phyloP scores from a whole-genome alignment of 179 eudicot species.

The Drosera spatulata region DNA sequence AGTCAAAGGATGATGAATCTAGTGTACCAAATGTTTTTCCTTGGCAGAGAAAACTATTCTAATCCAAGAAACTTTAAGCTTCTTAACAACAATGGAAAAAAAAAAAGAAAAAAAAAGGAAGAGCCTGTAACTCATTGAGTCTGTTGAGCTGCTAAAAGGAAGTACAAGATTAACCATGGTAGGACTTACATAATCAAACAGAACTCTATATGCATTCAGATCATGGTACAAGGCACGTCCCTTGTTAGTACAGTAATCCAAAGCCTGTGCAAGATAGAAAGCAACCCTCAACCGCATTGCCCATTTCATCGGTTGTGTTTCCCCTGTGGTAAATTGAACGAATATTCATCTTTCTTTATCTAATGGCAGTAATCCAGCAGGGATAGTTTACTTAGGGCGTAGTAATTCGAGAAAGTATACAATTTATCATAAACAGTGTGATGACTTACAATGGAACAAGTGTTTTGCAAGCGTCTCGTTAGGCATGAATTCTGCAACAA shows the following conservation, averaged over 20 bases:
- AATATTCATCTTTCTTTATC: slow-evolving; percentile 1
- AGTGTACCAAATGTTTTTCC: no score
- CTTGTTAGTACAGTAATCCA: slow-evolving; percentile 73
- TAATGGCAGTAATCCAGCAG: background rate
- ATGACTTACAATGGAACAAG: slow-evolving; percentile 75
- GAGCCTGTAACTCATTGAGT: no score
- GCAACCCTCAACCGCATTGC: slow-evolving; percentile 80
- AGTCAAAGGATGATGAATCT: no score
- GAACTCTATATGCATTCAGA: slow-evolving; percentile 67
- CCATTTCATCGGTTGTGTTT: slow-evolving; percentile 13
- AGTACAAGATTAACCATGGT: background rate
- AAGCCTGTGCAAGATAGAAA: slow-evolving; percentile 67
- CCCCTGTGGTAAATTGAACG: slow-evolving; percentile 41
- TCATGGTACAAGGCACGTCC: slow-evolving; percentile 36
- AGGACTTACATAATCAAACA: slow-evolving; percentile 70
- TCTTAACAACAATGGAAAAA: no score
- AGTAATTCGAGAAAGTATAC: no score
- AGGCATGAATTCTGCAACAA: slow-evolving; percentile 89
- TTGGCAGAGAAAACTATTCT: no score
- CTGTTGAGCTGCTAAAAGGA: background rate
- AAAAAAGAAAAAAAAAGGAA: no score
- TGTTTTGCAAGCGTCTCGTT: slow-evolving; percentile 86
- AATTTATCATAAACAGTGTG: background rate
- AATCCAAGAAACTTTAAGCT: no score
- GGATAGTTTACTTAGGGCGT: background rate